Percentiles rank a stretch among this genome's conserved stretches.
Evolutionary conservation across 345 rosid genomes (phyloP).

Genomic region (Moricandia arvensis): DNA sequence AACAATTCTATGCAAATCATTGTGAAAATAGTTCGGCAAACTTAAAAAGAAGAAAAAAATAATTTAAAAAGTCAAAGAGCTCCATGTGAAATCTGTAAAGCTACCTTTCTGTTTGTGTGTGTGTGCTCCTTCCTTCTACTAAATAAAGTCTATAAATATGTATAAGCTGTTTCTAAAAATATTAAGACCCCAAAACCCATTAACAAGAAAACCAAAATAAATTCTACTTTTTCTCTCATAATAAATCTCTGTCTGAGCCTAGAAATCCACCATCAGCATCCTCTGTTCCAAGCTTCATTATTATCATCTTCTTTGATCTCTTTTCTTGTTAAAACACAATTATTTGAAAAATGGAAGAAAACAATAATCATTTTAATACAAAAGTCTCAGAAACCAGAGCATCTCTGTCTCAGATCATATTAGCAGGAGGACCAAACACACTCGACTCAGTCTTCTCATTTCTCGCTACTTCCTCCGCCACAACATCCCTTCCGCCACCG

Average conservation of each 20-base stretch:
- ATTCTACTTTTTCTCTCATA: neutral
- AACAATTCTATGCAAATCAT: slow-evolving; percentile 9
- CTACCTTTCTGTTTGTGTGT: slow-evolving; percentile 6
- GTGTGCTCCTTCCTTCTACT: neutral
- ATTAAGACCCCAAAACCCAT: neutral
- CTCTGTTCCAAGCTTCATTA: slow-evolving; percentile 12
- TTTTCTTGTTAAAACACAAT: neutral
- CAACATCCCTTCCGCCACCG: slow-evolving; percentile 36
- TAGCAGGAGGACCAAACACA: slow-evolving; percentile 72
- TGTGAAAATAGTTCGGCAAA: slow-evolving; percentile 2
- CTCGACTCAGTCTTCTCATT: slow-evolving; percentile 83
- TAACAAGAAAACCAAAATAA: neutral
- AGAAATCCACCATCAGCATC: slow-evolving; percentile 5
- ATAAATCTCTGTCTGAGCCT: neutral
- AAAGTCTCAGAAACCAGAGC: slow-evolving; percentile 46
- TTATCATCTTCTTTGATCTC: slow-evolving; percentile 12
- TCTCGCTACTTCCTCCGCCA: slow-evolving; percentile 39
- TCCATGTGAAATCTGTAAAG: slow-evolving; percentile 38
- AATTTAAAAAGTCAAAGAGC: slow-evolving; percentile 31
- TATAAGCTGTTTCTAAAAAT: slow-evolving; percentile 10
- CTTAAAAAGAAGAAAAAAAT: neutral
- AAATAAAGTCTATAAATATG: slow-evolving; percentile 37
- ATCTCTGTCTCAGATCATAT: slow-evolving; percentile 68
- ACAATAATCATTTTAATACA: slow-evolving; percentile 16
- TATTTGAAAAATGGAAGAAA: slow-evolving; percentile 44